Percentiles rank a stretch among this genome's conserved stretches.
These are phyloP conservation scores for Pseudocercospora cruenta DNA, from an alignment of 2,329 filamentous ascomycete species.

Conservation along the genomic window DNA sequence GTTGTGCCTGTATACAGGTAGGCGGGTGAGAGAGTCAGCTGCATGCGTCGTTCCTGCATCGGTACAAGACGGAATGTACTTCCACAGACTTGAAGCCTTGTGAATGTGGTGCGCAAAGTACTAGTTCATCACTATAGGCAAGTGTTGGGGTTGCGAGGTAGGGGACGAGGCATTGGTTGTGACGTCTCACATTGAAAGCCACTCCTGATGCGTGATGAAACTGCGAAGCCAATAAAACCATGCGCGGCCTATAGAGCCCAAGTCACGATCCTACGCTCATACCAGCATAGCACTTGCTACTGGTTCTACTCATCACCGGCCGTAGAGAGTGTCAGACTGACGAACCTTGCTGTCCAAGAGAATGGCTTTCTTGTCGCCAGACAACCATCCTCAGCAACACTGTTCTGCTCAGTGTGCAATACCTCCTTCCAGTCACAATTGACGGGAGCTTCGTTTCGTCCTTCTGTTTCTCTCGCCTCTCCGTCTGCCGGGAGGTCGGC, in stretches of 20 bases:
- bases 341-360: background rate
- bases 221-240: background rate
- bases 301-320: too few relatives aligned
- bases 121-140: background rate
- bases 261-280: background rate
- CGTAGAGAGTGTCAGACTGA: background rate
- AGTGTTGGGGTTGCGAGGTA: background rate
- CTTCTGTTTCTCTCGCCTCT: background rate
- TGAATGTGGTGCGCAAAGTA: background rate
- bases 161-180: background rate
- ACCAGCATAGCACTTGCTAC: background rate
- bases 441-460: background rate
- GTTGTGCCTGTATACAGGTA: background rate
- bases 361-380: background rate
- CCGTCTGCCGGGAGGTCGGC: slow-evolving; percentile 1
- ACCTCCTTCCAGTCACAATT: background rate
- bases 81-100: background rate
- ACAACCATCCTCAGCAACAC: background rate
- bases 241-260: background rate
- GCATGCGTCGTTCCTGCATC: slow-evolving; percentile 5
- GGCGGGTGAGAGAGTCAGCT: background rate
- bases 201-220: slow-evolving; percentile 1
- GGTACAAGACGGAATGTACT: background rate
- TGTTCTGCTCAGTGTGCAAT: background rate
- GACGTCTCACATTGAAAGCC: background rate